Conservation (phyloP, 768 basidiomycete species). For the Terana coerulea region DNA sequence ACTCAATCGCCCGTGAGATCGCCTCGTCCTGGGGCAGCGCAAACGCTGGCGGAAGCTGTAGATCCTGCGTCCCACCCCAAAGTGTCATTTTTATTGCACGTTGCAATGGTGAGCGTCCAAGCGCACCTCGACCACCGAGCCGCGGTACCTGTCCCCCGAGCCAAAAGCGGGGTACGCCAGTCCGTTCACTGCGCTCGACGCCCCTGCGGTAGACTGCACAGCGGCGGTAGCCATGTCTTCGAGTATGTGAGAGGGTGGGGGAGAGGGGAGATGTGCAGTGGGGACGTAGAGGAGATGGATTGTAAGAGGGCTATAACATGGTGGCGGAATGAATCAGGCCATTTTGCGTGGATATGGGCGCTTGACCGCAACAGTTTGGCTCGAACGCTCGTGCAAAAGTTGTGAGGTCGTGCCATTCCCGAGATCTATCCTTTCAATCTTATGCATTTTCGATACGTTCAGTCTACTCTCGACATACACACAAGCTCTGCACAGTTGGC, state of each 20-base stretch:
- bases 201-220: neutral
- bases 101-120: neutral
- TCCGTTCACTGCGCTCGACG: neutral
- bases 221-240: too few relatives aligned
- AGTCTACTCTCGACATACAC: too few relatives aligned
- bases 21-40: constrained; percentile 68
- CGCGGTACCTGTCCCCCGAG: constrained; percentile 64
- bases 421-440: too few relatives aligned
- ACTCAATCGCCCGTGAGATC: constrained; percentile 73
- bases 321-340: constrained; percentile 7
- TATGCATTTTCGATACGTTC: too few relatives aligned
- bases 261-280: neutral
- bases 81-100: neutral
- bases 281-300: neutral
- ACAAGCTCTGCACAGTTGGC: too few relatives aligned
- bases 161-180: constrained; percentile 5
- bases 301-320: neutral
- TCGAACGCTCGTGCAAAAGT: too few relatives aligned
- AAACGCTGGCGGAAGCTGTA: constrained; percentile 86
- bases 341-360: constrained; percentile 1
- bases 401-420: too few relatives aligned
- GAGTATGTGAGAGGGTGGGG: too few relatives aligned
- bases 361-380: too few relatives aligned
- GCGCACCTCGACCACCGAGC: constrained; percentile 85
- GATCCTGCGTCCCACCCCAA: constrained; percentile 43